Base-by-base conservation (phyloP, 2,329 filamentous ascomycete species). In the Neurospora sp. region DNA sequence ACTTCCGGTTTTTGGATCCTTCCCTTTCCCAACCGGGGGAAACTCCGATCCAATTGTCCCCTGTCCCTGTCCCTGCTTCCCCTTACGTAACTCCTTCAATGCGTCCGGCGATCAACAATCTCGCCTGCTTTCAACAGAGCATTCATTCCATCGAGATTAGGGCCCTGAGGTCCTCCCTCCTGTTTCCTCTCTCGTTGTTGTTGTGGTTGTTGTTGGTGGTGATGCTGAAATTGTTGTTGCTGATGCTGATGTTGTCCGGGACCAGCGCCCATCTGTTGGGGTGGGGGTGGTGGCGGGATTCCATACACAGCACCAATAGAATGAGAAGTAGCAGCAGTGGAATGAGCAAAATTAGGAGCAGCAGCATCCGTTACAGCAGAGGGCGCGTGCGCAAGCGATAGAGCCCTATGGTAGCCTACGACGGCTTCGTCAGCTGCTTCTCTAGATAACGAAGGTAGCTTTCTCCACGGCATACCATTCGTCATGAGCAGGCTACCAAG, bases 101-200 rank as follows among this genome's bases (percentile, higher is more conserved):
- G 70, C 10, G 72, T 72, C 68, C 81, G 79, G 57, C 83, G 82
- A 70, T 85, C 84, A 46, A 89, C 85, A 71, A 89, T 86, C 73
- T 89, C 87, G 39, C 87, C 86, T 10, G 87, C 87, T 71, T 82
- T 82, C 1, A 89, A 76, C 11, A 89, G 78, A 6, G 87, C 87
- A 71, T 82, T 87, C 79, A 89, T 86, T 1, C 87, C 87, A 71
- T 89, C 87, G 23, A 88, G 77, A 3, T 78, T 76, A 5, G 72
- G 73, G 4, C 79, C 28, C 19, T 33, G 33, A 33, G 33, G 33
- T 6, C 52, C 52, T 62, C 28, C 78, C 2, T 74, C 46, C 28
- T 11, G 77, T 17, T 79, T 78, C 17, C 74, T 67, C 4, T 33
- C 23, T 10, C 17, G 19, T 15, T 23, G 43, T 23, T 73, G 69